Percentiles rank a stretch among this genome's conserved stretches.
phyloP scores from a whole-genome alignment of 768 basidiomycete species.

The Pholiota conissans region DNA sequence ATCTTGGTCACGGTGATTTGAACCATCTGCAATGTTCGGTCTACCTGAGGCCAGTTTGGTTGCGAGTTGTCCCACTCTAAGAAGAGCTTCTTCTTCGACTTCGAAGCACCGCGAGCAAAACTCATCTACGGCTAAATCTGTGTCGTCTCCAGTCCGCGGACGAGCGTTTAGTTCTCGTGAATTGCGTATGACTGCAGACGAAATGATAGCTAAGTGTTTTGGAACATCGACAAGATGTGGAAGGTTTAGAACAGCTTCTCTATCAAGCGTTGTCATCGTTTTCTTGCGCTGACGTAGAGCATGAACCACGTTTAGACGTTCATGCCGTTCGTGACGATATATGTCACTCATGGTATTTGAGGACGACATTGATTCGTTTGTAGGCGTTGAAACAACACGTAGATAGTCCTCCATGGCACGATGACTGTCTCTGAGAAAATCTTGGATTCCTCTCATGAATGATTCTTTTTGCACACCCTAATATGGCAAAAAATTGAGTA shows the following conservation, averaged over 20 bases:
- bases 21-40: slow-evolving; percentile 11
- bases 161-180: slow-evolving; percentile 42
- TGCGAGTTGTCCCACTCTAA: slow-evolving; percentile 64
- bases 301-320: slow-evolving; percentile 53
- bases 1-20: background rate
- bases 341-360: slow-evolving; percentile 26
- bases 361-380: slow-evolving; percentile 25
- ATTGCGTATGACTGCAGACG: slow-evolving; percentile 73
- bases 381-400: slow-evolving; percentile 63
- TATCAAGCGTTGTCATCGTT: slow-evolving; percentile 55
- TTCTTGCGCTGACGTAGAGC: slow-evolving; percentile 57
- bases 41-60: slow-evolving; percentile 30
- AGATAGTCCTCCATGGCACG: slow-evolving; percentile 82
- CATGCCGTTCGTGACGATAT: slow-evolving; percentile 54
- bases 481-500: background rate
- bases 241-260: slow-evolving; percentile 70
- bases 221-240: slow-evolving; percentile 80
- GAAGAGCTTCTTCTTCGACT: slow-evolving; percentile 68
- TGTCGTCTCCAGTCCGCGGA: slow-evolving; percentile 27
- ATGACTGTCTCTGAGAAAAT: slow-evolving; percentile 64
- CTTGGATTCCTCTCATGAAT: slow-evolving; percentile 78
- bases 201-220: slow-evolving; percentile 73
- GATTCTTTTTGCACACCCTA: slow-evolving; percentile 74
- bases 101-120: slow-evolving; percentile 64
- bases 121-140: slow-evolving; percentile 47